phyloP scores from a whole-genome alignment of 768 basidiomycete genomes.

The Hericium rajendrae region DNA sequence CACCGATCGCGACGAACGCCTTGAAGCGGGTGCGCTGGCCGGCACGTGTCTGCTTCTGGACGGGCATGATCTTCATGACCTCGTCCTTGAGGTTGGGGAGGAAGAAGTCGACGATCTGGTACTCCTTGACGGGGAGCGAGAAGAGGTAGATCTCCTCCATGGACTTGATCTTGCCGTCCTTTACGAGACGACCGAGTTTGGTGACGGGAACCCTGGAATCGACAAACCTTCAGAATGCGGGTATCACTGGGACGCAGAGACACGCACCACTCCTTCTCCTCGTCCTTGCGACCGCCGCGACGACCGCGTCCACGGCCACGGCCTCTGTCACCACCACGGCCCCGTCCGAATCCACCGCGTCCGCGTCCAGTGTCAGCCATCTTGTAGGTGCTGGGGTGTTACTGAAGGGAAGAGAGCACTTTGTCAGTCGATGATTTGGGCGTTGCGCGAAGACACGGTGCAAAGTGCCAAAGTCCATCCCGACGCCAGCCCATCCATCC shows the following conservation, averaged over 20 bases:
- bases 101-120: slow-evolving; percentile 99
- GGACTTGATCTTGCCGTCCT: slow-evolving; percentile 99
- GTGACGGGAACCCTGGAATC: slow-evolving; percentile 84
- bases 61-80: slow-evolving; percentile 99
- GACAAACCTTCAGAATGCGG: background rate
- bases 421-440: background rate
- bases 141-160: slow-evolving; percentile 99
- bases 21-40: slow-evolving; percentile 99
- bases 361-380: slow-evolving; percentile 90
- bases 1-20: slow-evolving; percentile 99
- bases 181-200: slow-evolving; percentile 97
- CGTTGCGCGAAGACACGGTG: background rate
- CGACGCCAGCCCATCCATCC: slow-evolving; percentile 1
- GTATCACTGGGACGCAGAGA: background rate
- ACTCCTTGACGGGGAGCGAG: slow-evolving; percentile 99
- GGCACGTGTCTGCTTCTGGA: slow-evolving; percentile 99
- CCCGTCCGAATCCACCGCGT: slow-evolving; percentile 86
- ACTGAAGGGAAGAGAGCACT: slow-evolving; percentile 13
- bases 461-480: slow-evolving; percentile 2
- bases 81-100: slow-evolving; percentile 98
- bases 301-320: slow-evolving; percentile 72
- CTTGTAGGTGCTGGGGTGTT: slow-evolving; percentile 17
- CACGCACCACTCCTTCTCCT: slow-evolving; percentile 97
- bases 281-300: slow-evolving; percentile 96
- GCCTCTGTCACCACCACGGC: slow-evolving; percentile 56